phyloP scores from a whole-genome alignment of 768 basidiomycete species.

The Amanita brunnescens region DNA sequence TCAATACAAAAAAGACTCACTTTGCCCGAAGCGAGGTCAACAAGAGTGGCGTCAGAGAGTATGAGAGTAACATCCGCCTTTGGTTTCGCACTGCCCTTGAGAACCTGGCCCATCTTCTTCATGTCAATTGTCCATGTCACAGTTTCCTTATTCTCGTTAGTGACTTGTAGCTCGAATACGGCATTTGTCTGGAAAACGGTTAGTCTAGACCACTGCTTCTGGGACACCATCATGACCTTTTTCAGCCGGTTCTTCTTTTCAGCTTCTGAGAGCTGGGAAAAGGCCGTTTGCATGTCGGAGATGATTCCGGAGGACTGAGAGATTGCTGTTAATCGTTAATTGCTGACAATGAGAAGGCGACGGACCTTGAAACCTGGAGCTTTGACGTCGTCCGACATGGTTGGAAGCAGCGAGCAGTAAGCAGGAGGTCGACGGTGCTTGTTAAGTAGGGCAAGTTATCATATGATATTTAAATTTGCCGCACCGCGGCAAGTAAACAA shows the following conservation, averaged over 20 bases:
- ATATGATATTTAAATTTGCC: conserved; percentile 7
- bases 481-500: too few relatives aligned
- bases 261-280: conserved; percentile 43
- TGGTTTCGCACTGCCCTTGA: conserved; percentile 61
- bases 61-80: conserved; percentile 82
- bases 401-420: conserved; percentile 6
- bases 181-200: conserved; percentile 57
- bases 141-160: conserved; percentile 62
- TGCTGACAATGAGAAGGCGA: background rate
- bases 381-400: conserved; percentile 66
- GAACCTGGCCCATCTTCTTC: conserved; percentile 73
- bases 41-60: conserved; percentile 68
- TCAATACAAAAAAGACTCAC: conserved; percentile 21
- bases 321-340: background rate
- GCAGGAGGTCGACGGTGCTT: background rate
- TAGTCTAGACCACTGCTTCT: background rate
- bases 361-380: conserved; percentile 64
- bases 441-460: background rate
- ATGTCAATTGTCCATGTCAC: conserved; percentile 88
- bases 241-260: conserved; percentile 67
- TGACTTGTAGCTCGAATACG: conserved; percentile 78
- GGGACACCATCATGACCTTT: conserved; percentile 39
- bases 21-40: conserved; percentile 65
- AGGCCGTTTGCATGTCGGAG: conserved; percentile 39
- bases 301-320: conserved; percentile 65